Conservation (phyloP, 2,329 filamentous ascomycete species). For the Paraconiothyrium sp. region DNA sequence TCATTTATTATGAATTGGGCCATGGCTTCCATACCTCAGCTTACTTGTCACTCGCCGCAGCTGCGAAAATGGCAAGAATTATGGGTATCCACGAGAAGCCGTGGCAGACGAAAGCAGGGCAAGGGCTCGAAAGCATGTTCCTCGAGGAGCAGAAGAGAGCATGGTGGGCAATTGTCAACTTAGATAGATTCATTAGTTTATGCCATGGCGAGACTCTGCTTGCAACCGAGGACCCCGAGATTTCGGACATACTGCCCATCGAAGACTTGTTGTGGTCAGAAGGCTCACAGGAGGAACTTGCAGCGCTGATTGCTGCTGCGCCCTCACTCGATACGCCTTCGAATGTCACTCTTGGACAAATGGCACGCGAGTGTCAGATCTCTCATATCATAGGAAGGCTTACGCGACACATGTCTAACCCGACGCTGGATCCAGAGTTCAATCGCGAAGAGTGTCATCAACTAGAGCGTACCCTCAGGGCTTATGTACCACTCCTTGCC, state of each 20-base stretch:
- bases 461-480: neutral
- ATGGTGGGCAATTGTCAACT: conserved; percentile 5
- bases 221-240: neutral
- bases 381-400: neutral
- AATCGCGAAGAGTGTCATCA: neutral
- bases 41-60: neutral
- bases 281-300: neutral
- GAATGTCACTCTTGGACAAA: conserved; percentile 1
- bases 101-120: neutral
- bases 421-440: neutral
- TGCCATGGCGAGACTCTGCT: conserved; percentile 1
- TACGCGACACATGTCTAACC: conserved; percentile 6
- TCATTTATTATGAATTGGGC: neutral
- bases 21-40: neutral
- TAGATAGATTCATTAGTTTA: neutral
- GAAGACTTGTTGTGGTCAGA: conserved; percentile 2
- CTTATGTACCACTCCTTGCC: neutral
- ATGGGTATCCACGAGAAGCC: neutral
- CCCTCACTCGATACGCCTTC: neutral
- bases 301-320: neutral
- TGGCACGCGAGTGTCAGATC: conserved; percentile 4
- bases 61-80: neutral
- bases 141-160: conserved; percentile 5
- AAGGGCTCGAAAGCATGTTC: neutral
- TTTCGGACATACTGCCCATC: neutral